Evolutionary conservation across 768 basidiomycete genomes (phyloP).

Genomic region (Obba rivulosa): DNA sequence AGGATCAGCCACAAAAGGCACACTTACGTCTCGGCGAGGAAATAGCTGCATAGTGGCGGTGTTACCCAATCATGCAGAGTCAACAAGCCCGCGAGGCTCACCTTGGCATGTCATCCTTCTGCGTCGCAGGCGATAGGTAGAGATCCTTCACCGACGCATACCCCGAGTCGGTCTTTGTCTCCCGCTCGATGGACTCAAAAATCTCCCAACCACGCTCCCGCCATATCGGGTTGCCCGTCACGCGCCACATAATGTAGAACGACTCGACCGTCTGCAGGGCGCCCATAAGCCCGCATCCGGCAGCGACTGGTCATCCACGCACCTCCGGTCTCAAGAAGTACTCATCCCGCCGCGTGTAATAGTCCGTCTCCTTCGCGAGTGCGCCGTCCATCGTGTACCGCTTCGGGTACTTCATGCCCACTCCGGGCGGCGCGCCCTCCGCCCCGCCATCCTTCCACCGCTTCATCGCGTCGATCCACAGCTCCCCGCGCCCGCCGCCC

Average conservation of each 20-base stretch:
- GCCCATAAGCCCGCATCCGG: neutral
- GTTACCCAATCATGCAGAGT: neutral
- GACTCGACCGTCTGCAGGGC: constrained; percentile 63
- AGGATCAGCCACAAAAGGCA: neutral
- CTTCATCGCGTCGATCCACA: constrained; percentile 50
- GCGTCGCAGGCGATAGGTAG: constrained; percentile 31
- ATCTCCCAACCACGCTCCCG: constrained; percentile 66
- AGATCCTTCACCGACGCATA: constrained; percentile 56
- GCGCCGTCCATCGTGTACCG: constrained; percentile 20
- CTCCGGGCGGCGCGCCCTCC: constrained; percentile 47
- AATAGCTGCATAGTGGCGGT: constrained; percentile 31
- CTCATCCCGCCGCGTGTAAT: constrained; percentile 35
- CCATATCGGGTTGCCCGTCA: constrained; percentile 65
- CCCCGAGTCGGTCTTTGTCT: constrained; percentile 53
- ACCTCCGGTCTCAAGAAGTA: constrained; percentile 75
- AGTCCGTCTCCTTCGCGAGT: constrained; percentile 39
- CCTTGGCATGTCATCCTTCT: constrained; percentile 71
- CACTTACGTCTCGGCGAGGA: constrained; percentile 48
- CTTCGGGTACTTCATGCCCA: constrained; percentile 36
- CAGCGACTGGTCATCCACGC: constrained; percentile 11
- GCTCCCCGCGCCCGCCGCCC: constrained; percentile 15
- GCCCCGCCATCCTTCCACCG: constrained; percentile 31
- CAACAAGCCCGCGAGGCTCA: constrained; percentile 23
- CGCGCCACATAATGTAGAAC: constrained; percentile 64
- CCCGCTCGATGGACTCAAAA: constrained; percentile 58